Evolutionary conservation across 495 filamentous ascomycete species (phyloP).

Genomic region (Venustampulla echinocandica): DNA sequence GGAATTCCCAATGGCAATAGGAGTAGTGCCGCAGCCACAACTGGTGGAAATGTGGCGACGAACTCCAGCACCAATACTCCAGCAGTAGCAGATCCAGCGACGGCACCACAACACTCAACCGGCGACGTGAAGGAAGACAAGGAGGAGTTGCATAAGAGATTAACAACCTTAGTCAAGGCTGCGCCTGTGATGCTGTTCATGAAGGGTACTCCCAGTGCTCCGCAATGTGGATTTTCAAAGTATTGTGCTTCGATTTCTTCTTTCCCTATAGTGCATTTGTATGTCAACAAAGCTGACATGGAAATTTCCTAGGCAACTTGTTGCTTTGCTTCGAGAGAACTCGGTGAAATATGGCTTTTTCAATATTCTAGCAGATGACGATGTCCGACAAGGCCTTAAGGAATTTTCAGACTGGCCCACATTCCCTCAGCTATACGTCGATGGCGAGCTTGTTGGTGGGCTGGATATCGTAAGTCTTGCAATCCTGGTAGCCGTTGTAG

Average conservation of each 20-base stretch:
- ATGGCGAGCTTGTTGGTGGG: constrained; percentile 34
- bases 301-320: constrained; percentile 55
- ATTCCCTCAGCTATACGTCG: constrained; percentile 44
- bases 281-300: too few relatives aligned
- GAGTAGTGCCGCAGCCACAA: constrained; percentile 19
- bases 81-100: constrained; percentile 35
- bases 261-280: neutral
- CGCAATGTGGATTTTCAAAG: constrained; percentile 85
- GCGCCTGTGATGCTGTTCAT: constrained; percentile 97
- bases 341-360: constrained; percentile 97
- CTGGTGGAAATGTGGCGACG: constrained; percentile 25
- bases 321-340: constrained; percentile 74
- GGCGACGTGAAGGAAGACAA: constrained; percentile 50
- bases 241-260: neutral
- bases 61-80: constrained; percentile 37
- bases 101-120: constrained; percentile 28
- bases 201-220: constrained; percentile 82
- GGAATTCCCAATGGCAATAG: constrained; percentile 22
- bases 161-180: constrained; percentile 77
- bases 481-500: too few relatives aligned
- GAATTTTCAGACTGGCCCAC: constrained; percentile 95
- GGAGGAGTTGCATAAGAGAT: constrained; percentile 69
- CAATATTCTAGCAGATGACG: constrained; percentile 96
- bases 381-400: constrained; percentile 92
- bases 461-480: constrained; percentile 82